Conservation (phyloP, 1,284 basidiomycete species). For the Paramarasmius palmivorus region DNA sequence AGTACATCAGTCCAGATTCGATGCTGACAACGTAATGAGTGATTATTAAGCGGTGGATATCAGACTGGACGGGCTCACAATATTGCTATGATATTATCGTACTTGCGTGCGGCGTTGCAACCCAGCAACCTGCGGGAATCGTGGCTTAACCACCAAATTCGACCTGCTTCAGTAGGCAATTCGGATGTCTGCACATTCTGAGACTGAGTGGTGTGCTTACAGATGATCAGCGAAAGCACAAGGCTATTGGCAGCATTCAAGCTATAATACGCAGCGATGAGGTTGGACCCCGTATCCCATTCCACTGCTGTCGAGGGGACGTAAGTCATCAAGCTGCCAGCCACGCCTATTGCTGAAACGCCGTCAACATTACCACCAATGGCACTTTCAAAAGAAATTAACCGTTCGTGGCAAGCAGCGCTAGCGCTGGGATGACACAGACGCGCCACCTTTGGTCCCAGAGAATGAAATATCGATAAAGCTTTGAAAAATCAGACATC, state of each 20-base stretch:
- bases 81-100: background rate
- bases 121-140: background rate
- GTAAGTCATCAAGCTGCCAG: no score
- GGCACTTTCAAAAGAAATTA: background rate
- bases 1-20: constrained; percentile 3
- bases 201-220: background rate
- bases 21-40: background rate
- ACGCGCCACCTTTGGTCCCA: background rate
- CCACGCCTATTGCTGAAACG: background rate
- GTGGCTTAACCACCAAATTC: constrained; percentile 2
- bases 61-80: background rate
- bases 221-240: background rate
- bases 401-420: background rate
- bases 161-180: constrained; percentile 2
- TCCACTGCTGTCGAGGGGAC: no score
- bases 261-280: background rate
- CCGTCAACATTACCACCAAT: background rate
- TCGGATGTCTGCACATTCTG: background rate
- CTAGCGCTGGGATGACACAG: background rate
- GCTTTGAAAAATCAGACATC: no score
- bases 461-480: no score
- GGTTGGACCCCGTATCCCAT: background rate
- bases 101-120: background rate
- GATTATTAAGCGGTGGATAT: background rate
- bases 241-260: constrained; percentile 1